Conservation (phyloP, 2,329 filamentous ascomycete species). For the Aspergillus proliferans region DNA sequence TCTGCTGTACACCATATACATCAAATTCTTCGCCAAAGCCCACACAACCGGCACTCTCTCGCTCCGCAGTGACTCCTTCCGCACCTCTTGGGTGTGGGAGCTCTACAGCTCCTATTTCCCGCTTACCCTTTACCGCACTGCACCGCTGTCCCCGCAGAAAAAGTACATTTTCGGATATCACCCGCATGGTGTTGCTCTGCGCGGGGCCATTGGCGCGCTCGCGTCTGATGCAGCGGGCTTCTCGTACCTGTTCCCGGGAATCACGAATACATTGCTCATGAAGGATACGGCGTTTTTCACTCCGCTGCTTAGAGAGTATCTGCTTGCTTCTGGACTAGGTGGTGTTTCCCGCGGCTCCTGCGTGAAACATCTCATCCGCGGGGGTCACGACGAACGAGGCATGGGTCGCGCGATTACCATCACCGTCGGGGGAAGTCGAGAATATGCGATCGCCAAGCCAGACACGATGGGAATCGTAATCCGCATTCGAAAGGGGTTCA, state of each 20-base stretch:
- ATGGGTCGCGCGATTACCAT: conserved; percentile 85
- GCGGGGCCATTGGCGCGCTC: conserved; percentile 76
- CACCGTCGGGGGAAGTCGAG: conserved; percentile 77
- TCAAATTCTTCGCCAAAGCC: conserved; percentile 62
- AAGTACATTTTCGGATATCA: conserved; percentile 90
- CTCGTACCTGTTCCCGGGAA: conserved; percentile 71
- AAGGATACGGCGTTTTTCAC: conserved; percentile 80
- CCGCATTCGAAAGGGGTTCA: conserved; percentile 73
- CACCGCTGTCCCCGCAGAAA: conserved; percentile 63
- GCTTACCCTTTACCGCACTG: conserved; percentile 69
- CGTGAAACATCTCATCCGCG: conserved; percentile 68
- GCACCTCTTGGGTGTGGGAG: conserved; percentile 66
- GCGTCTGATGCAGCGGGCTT: conserved; percentile 76
- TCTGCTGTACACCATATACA: conserved; percentile 65
- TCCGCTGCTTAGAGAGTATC: conserved; percentile 78
- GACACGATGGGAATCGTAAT: conserved; percentile 67
- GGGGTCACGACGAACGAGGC: conserved; percentile 64
- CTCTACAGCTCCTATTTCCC: conserved; percentile 81
- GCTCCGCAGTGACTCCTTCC: conserved; percentile 64
- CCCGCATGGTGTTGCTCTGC: conserved; percentile 81
- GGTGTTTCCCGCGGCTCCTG: conserved; percentile 80
- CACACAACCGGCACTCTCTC: conserved; percentile 62
- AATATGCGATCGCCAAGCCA: conserved; percentile 74
- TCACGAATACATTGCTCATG: conserved; percentile 78
- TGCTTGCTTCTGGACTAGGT: conserved; percentile 67